Conservation (phyloP, 75 land plant genomes). For the Selaginella moellendorffii region DNA sequence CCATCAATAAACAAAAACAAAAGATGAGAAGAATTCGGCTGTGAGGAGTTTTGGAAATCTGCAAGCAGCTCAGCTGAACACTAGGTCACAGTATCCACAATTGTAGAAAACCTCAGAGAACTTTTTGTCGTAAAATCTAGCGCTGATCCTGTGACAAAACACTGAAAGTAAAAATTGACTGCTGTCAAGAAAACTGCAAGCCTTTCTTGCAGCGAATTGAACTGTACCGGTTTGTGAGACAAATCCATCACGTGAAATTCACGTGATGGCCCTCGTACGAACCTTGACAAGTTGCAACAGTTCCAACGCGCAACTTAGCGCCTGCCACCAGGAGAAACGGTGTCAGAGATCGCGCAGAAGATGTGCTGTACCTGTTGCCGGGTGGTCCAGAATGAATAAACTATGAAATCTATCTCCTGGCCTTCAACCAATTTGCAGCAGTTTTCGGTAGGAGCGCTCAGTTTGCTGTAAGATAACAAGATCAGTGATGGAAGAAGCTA, state of each 20-base stretch:
- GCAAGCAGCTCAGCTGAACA: neutral
- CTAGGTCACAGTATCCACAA: neutral
- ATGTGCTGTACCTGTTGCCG: neutral
- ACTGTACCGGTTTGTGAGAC: neutral
- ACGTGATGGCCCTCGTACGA: neutral
- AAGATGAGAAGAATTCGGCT: constrained; percentile 1
- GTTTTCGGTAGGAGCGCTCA: neutral
- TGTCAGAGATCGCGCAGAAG: neutral
- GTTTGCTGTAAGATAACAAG: neutral
- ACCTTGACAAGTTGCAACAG: constrained; percentile 1
- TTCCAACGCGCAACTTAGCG: neutral
- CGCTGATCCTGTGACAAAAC: constrained; percentile 1
- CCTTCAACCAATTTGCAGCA: neutral
- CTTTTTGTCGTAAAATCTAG: neutral
- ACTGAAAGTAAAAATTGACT: neutral
- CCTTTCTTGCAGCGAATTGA: neutral
- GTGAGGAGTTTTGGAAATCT: no score
- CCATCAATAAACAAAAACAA: neutral
- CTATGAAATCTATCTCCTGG: neutral
- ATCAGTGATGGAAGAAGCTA: no score
- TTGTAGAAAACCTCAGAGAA: neutral
- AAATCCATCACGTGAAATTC: neutral
- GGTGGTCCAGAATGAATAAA: neutral
- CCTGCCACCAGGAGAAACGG: constrained; percentile 1
- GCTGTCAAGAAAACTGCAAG: neutral